These are phyloP conservation scores for Exophiala alcalophila DNA, from an alignment of 2,329 filamentous ascomycete species.

Conservation along the genomic window DNA sequence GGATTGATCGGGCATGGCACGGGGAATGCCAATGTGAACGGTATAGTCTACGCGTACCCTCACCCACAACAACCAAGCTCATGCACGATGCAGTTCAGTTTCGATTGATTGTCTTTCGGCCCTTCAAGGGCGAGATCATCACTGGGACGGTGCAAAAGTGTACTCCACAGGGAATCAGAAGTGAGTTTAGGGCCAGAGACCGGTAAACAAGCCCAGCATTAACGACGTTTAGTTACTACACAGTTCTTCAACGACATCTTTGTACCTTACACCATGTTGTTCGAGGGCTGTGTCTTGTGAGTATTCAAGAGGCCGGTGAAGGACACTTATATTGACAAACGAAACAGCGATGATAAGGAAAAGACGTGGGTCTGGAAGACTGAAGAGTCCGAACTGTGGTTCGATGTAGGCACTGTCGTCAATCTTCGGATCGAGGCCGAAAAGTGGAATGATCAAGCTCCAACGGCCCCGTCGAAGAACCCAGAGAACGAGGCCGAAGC, in stretches of 20 bases:
- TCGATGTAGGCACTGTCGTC: slow-evolving; percentile 86
- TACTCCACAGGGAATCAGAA: slow-evolving; percentile 67
- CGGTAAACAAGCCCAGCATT: no score
- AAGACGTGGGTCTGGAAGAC: slow-evolving; percentile 82
- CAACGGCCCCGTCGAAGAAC: slow-evolving; percentile 9
- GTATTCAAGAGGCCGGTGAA: no score
- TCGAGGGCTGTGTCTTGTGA: slow-evolving; percentile 73
- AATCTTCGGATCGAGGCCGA: slow-evolving; percentile 82
- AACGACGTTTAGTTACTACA: slow-evolving; percentile 61
- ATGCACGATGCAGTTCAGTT: slow-evolving; percentile 65
- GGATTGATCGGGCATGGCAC: slow-evolving; percentile 90
- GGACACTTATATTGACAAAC: no score
- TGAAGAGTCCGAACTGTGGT: slow-evolving; percentile 72
- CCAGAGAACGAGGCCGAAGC: slow-evolving; percentile 9
- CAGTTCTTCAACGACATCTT: slow-evolving; percentile 95
- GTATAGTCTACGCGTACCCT: slow-evolving; percentile 47
- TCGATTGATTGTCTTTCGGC: slow-evolving; percentile 86
- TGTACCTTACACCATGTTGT: slow-evolving; percentile 70
- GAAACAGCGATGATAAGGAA: slow-evolving; percentile 66
- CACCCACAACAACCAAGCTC: slow-evolving; percentile 2
- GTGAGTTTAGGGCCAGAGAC: no score
- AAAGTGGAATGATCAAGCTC: slow-evolving; percentile 77
- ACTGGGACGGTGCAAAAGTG: slow-evolving; percentile 77
- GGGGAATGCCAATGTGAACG: slow-evolving; percentile 90
- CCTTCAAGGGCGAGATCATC: slow-evolving; percentile 92